Percentiles rank a stretch among this genome's conserved stretches.
These are phyloP conservation scores for Strobilomyces confusus DNA, from an alignment of 768 basidiomycete genomes.

Conservation along the genomic window DNA sequence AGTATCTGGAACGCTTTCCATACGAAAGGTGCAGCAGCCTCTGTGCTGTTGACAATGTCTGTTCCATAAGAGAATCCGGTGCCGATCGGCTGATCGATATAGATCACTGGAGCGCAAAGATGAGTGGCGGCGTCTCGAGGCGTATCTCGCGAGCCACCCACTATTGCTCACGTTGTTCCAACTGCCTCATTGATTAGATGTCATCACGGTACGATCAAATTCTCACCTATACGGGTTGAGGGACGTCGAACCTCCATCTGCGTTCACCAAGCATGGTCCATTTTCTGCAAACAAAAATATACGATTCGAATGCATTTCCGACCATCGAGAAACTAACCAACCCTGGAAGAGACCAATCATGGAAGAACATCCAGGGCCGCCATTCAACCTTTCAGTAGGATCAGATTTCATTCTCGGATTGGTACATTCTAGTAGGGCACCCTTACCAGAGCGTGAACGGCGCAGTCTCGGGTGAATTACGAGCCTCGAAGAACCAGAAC, in stretches of 20 bases:
- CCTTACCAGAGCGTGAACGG: slow-evolving; percentile 62
- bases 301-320: not conserved
- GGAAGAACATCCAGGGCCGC: slow-evolving; percentile 59
- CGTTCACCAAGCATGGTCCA: slow-evolving; percentile 59
- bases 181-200: slow-evolving; percentile 27
- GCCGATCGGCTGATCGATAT: slow-evolving; percentile 41
- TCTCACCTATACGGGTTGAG: slow-evolving; percentile 58
- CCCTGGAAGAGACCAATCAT: slow-evolving; percentile 69
- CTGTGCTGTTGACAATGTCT: slow-evolving; percentile 48
- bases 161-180: slow-evolving; percentile 71
- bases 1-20: slow-evolving; percentile 64
- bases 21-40: slow-evolving; percentile 51
- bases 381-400: slow-evolving; percentile 43
- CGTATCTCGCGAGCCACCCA: slow-evolving; percentile 27
- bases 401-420: not conserved
- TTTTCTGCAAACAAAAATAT: slow-evolving; percentile 39
- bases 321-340: slow-evolving; percentile 31
- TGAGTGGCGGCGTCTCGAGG: not conserved
- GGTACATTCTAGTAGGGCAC: not conserved
- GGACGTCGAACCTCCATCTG: slow-evolving; percentile 47
- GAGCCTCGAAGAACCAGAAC: slow-evolving; percentile 74
- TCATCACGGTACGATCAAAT: not conserved
- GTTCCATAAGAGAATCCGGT: slow-evolving; percentile 57
- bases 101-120: slow-evolving; percentile 32
- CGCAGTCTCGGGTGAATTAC: slow-evolving; percentile 54